A percentile compares a stretch with the other conserved stretches of the same genome.
phyloP scores from a whole-genome alignment of 2,329 filamentous ascomycete species.

The Diaporthe sp. region DNA sequence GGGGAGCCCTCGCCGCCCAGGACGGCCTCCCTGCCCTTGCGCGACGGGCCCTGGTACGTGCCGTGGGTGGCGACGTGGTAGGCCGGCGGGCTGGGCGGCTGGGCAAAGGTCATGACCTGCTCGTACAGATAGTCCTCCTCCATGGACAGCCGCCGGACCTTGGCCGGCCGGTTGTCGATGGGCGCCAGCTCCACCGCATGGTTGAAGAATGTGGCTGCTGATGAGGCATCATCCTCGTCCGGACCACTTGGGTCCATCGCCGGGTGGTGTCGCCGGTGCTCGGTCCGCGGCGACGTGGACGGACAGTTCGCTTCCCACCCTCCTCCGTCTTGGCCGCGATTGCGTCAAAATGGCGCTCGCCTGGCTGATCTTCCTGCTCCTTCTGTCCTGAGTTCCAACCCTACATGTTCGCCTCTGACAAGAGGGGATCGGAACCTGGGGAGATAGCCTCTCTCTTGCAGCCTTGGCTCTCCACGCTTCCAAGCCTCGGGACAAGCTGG shows the following conservation, averaged over 20 bases:
- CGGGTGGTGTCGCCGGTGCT: background rate
- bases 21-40: slow-evolving; percentile 38
- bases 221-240: slow-evolving; percentile 34
- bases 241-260: slow-evolving; percentile 35
- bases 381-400: slow-evolving; percentile 26
- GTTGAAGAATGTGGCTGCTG: slow-evolving; percentile 37
- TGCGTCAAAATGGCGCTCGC: slow-evolving; percentile 11
- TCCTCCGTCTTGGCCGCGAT: slow-evolving; percentile 24
- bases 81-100: slow-evolving; percentile 61
- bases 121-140: slow-evolving; percentile 68
- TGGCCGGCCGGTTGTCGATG: slow-evolving; percentile 38
- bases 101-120: slow-evolving; percentile 61
- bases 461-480: background rate
- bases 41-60: slow-evolving; percentile 52
- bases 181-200: slow-evolving; percentile 39
- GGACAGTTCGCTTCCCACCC: background rate
- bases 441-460: background rate
- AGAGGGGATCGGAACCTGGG: slow-evolving; percentile 11
- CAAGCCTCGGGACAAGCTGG: background rate
- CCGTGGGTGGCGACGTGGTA: slow-evolving; percentile 39
- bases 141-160: slow-evolving; percentile 61
- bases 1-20: slow-evolving; percentile 42
- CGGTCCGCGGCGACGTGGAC: background rate
- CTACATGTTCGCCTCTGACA: slow-evolving; percentile 33
- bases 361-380: slow-evolving; percentile 26